Conservation (phyloP, 371 early-diverging fungal genomes). For the Rhizopus arrhizus region DNA sequence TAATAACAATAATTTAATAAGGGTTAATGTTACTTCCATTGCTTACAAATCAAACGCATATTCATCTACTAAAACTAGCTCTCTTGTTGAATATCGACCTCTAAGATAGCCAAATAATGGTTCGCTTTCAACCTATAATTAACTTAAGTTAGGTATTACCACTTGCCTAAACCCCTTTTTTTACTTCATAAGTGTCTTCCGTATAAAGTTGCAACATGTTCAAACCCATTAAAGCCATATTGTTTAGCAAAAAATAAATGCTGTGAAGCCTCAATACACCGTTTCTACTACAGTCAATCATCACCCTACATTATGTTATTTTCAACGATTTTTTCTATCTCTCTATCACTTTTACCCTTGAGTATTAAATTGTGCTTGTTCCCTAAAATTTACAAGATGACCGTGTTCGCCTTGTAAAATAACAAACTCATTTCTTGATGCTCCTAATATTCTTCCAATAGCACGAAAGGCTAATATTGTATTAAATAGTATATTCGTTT, state of each 20-base stretch:
- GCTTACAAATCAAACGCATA: slow-evolving; percentile 71
- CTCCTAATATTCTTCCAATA: slow-evolving; percentile 71
- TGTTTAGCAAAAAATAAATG: slow-evolving; percentile 66
- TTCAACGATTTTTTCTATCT: background rate
- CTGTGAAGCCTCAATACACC: slow-evolving; percentile 69
- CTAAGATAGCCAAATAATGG: slow-evolving; percentile 87
- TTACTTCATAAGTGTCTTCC: slow-evolving; percentile 81
- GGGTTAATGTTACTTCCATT: background rate
- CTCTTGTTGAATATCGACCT: slow-evolving; percentile 70
- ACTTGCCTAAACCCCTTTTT: background rate
- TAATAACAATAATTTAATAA: slow-evolving; percentile 3
- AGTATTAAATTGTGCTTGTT: slow-evolving; percentile 72
- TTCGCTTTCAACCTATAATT: slow-evolving; percentile 62
- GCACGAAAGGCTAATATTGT: slow-evolving; percentile 70
- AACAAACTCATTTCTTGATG: slow-evolving; percentile 47
- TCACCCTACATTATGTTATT: slow-evolving; percentile 49
- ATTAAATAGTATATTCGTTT: background rate
- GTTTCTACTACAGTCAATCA: slow-evolving; percentile 87
- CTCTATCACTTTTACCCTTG: slow-evolving; percentile 47
- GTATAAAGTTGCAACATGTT: slow-evolving; percentile 88
- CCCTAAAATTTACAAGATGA: slow-evolving; percentile 55
- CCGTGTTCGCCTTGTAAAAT: slow-evolving; percentile 41
- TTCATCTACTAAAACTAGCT: slow-evolving; percentile 73
- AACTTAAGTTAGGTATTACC: background rate
- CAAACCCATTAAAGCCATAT: slow-evolving; percentile 80